Conservation (phyloP, 495 filamentous ascomycete species). For the Neurospora pannonica region DNA sequence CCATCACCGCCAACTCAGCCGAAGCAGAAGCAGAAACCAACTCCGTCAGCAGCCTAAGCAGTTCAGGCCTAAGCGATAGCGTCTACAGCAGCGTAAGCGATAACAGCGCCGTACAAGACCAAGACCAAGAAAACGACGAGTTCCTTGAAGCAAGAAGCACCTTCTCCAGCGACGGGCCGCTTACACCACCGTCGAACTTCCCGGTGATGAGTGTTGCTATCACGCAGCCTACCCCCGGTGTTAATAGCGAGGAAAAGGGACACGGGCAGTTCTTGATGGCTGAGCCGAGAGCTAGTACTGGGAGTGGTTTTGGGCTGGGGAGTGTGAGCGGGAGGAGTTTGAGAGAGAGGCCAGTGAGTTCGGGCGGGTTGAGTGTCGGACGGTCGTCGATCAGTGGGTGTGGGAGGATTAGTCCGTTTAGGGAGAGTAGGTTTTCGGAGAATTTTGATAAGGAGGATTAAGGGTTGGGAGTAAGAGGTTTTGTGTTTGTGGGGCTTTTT, state of each 20-base stretch:
- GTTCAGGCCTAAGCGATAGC: background rate
- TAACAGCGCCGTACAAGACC: background rate
- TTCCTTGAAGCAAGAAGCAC: background rate
- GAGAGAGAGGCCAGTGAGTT: conserved; percentile 1
- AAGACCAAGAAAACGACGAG: background rate
- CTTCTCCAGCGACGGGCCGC: background rate
- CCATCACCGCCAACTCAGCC: background rate
- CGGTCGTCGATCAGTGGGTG: background rate
- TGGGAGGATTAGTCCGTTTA: conserved; percentile 30
- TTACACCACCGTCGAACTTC: background rate
- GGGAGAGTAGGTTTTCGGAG: conserved; percentile 34
- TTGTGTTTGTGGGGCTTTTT: background rate
- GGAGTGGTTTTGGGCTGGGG: background rate
- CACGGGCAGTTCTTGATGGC: background rate
- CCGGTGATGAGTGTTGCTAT: background rate
- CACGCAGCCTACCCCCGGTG: background rate
- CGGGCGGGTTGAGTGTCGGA: conserved; percentile 1
- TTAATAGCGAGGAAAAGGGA: conserved; percentile 7
- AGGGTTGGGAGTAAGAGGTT: background rate
- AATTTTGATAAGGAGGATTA: conserved; percentile 11
- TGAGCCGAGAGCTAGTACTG: background rate
- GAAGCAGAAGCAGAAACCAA: background rate
- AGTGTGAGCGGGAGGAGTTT: background rate
- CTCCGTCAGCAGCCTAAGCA: conserved; percentile 12
- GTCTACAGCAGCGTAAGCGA: conserved; percentile 9